These are phyloP conservation scores for Boletus rex-veris DNA, from an alignment of 768 basidiomycete genomes.

Conservation along the genomic window DNA sequence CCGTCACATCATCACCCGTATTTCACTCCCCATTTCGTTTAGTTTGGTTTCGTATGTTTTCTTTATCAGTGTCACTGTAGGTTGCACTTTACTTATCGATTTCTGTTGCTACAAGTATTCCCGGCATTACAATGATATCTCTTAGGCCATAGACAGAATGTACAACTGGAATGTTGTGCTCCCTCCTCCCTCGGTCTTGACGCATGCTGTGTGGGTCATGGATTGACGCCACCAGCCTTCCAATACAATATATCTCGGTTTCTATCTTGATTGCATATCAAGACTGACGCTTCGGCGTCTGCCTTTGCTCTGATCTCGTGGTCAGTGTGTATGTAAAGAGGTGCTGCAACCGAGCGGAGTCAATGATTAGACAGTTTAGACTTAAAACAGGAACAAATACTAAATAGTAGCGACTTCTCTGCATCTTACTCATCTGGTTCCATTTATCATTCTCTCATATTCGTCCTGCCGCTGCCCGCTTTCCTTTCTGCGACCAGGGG, in stretches of 20 bases:
- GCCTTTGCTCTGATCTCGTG: neutral
- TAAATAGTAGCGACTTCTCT: neutral
- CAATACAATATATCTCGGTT: neutral
- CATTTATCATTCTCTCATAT: too few species aligned
- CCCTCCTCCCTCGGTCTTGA: neutral
- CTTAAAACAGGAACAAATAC: slow-evolving; percentile 24
- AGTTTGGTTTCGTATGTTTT: slow-evolving; percentile 21
- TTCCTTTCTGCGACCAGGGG: neutral
- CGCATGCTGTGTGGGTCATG: neutral
- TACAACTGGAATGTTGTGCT: slow-evolving; percentile 9
- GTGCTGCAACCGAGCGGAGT: too few species aligned
- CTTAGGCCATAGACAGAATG: slow-evolving; percentile 24
- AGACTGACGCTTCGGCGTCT: neutral
- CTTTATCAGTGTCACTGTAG: slow-evolving; percentile 28
- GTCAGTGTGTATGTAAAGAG: too few species aligned
- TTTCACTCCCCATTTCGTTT: slow-evolving; percentile 19
- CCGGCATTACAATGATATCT: slow-evolving; percentile 29
- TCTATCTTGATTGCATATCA: neutral
- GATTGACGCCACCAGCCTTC: too few species aligned
- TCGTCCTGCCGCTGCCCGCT: neutral
- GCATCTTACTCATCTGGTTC: neutral
- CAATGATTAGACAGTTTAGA: too few species aligned
- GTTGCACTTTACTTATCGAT: slow-evolving; percentile 26
- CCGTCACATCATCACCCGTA: slow-evolving; percentile 13
- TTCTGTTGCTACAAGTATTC: slow-evolving; percentile 32